These are phyloP conservation scores for Candida freyschussii DNA, from an alignment of 1,139 yeast genomes.

Conservation along the genomic window DNA sequence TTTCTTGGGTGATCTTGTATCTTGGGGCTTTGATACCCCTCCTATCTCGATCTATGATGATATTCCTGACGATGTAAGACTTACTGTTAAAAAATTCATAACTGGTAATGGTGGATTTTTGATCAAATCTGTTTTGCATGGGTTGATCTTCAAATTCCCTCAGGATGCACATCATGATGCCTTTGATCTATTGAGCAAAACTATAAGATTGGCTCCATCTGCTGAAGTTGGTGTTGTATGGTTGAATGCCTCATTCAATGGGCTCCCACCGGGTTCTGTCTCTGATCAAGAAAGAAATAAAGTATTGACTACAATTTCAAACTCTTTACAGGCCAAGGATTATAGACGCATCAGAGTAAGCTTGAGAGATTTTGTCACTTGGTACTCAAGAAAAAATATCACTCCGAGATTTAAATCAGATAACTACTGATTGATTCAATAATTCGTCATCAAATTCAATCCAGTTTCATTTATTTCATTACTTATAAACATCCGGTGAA, in stretches of 20 bases:
- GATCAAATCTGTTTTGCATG: conserved; percentile 51
- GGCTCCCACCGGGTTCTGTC: conserved; percentile 56
- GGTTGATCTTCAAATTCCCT: conserved; percentile 70
- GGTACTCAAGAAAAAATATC: conserved; percentile 79
- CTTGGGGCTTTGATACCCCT: conserved; percentile 80
- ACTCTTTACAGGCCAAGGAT: conserved; percentile 65
- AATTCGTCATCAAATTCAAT: too few relatives aligned
- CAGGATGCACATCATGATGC: conserved; percentile 70
- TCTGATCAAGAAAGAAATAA: conserved; percentile 61
- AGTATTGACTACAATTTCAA: conserved; percentile 49
- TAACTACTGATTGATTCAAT: too few relatives aligned
- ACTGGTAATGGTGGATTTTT: conserved; percentile 53
- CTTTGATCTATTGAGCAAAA: conserved; percentile 64
- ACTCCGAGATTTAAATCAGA: conserved; percentile 44
- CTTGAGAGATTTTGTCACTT: conserved; percentile 68
- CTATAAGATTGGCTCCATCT: conserved; percentile 47
- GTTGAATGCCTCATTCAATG: conserved; percentile 51
- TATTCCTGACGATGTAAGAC: conserved; percentile 50
- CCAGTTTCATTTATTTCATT: too few relatives aligned
- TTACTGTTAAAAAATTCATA: conserved; percentile 40
- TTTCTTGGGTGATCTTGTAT: conserved; percentile 69
- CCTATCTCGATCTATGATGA: conserved; percentile 69
- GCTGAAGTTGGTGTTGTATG: conserved; percentile 46
- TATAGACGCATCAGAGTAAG: conserved; percentile 67
- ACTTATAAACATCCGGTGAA: too few relatives aligned